Evolutionary conservation across 352 stramenopile genomes (phyloP).

Genomic region (Globisporangium heterothallicum): DNA sequence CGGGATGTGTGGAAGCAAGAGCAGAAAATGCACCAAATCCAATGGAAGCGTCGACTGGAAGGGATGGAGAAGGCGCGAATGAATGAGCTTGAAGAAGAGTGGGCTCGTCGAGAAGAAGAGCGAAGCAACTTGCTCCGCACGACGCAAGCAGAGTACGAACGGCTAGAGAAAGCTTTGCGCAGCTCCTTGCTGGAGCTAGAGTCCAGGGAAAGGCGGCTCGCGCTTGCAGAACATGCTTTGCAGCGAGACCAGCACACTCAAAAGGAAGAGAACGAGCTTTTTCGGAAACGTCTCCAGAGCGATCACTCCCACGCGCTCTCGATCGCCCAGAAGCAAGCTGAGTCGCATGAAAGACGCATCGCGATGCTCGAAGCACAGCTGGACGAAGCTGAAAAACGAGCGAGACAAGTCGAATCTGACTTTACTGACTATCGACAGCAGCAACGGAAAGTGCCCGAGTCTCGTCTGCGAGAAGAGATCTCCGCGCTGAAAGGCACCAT

Average conservation of each 20-base stretch:
- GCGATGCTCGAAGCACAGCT: slow-evolving; percentile 37
- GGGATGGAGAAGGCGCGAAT: slow-evolving; percentile 61
- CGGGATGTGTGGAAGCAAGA: slow-evolving; percentile 39
- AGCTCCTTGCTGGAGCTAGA: slow-evolving; percentile 54
- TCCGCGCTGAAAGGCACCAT: slow-evolving; percentile 46
- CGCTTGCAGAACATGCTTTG: slow-evolving; percentile 39
- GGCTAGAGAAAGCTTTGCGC: slow-evolving; percentile 54
- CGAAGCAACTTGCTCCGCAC: slow-evolving; percentile 41
- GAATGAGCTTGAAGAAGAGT: slow-evolving; percentile 74
- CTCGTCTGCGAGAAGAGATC: slow-evolving; percentile 68
- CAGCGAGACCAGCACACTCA: slow-evolving; percentile 53
- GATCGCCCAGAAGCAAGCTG: slow-evolving; percentile 49
- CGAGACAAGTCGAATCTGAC: slow-evolving; percentile 55
- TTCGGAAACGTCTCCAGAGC: slow-evolving; percentile 52
- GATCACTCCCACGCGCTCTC: slow-evolving; percentile 51
- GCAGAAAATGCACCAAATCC: slow-evolving; percentile 35
- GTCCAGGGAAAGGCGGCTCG: slow-evolving; percentile 49
- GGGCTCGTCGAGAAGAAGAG: slow-evolving; percentile 73
- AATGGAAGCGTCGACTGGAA: slow-evolving; percentile 52
- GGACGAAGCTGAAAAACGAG: slow-evolving; percentile 33
- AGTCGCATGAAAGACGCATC: slow-evolving; percentile 43
- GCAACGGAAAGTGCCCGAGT: slow-evolving; percentile 69
- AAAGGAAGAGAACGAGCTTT: slow-evolving; percentile 47
- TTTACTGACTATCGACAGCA: slow-evolving; percentile 68
- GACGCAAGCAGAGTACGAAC: slow-evolving; percentile 64